Evolutionary conservation across 805 yeast species (phyloP).

Genomic region (Cyberlindnera mycetangii): DNA sequence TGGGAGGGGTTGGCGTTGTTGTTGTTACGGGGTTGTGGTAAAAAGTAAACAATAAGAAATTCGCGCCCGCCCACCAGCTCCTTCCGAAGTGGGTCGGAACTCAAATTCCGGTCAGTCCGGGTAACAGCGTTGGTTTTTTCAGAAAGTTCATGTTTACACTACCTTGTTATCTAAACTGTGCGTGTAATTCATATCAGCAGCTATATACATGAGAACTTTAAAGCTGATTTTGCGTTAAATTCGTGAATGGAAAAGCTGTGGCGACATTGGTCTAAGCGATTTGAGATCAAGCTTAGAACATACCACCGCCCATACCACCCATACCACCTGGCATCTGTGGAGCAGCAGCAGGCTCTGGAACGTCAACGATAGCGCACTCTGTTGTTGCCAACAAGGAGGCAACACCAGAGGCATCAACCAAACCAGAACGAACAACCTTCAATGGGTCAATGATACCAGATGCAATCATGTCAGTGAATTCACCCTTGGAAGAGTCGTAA

Average conservation of each 20-base stretch:
- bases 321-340: constrained; percentile 51
- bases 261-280: background rate
- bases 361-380: constrained; percentile 97
- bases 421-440: constrained; percentile 96
- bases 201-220: constrained; percentile 12
- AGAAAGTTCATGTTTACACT: no score
- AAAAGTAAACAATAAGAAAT: constrained; percentile 17
- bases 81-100: constrained; percentile 1
- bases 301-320: constrained; percentile 71
- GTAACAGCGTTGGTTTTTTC: no score
- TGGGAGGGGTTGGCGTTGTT: constrained; percentile 6
- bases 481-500: constrained; percentile 90
- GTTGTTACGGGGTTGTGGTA: constrained; percentile 9
- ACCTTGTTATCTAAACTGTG: constrained; percentile 1
- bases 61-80: constrained; percentile 9
- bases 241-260: background rate
- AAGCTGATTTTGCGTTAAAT: background rate
- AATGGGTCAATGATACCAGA: constrained; percentile 98
- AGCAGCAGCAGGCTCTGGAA: constrained; percentile 70
- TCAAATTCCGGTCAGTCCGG: background rate
- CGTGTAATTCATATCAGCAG: constrained; percentile 8
- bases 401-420: constrained; percentile 96
- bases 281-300: constrained; percentile 22
- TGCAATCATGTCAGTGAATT: constrained; percentile 92
- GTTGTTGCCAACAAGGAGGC: constrained; percentile 97